phyloP scores from a whole-genome alignment of 805 yeast species.

The Suhomyces kilbournensis region DNA sequence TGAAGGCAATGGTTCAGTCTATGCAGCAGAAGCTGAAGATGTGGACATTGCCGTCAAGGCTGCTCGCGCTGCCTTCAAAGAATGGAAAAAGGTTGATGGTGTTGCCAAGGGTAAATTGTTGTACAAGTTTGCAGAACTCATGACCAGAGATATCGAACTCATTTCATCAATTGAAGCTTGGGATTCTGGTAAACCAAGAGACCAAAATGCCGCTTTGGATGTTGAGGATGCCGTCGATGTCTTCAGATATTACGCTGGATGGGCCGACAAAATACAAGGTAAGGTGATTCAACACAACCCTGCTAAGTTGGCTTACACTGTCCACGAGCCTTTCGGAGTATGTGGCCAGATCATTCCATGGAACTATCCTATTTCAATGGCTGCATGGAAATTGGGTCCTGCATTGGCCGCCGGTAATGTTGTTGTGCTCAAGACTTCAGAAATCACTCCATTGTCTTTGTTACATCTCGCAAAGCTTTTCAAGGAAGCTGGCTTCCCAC shows the following conservation, averaged over 20 bases:
- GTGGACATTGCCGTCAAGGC: slow-evolving; percentile 41
- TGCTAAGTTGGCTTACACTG: slow-evolving; percentile 59
- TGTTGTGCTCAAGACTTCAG: slow-evolving; percentile 70
- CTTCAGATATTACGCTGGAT: slow-evolving; percentile 56
- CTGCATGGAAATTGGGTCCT: slow-evolving; percentile 79
- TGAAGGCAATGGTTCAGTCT: slow-evolving; percentile 40
- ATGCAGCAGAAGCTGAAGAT: slow-evolving; percentile 41
- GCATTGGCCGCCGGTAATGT: slow-evolving; percentile 80
- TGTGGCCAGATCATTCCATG: slow-evolving; percentile 71
- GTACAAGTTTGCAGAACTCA: slow-evolving; percentile 34
- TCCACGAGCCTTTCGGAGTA: slow-evolving; percentile 64
- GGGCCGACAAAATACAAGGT: slow-evolving; percentile 59
- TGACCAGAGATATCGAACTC: slow-evolving; percentile 32
- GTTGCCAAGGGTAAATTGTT: slow-evolving; percentile 38
- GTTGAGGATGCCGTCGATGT: slow-evolving; percentile 45
- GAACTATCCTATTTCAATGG: slow-evolving; percentile 69
- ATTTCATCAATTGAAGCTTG: slow-evolving; percentile 42
- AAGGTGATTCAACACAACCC: slow-evolving; percentile 41
- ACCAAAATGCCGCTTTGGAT: slow-evolving; percentile 48
- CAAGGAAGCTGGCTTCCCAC: slow-evolving; percentile 68
- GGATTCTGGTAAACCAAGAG: slow-evolving; percentile 48
- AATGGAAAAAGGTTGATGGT: slow-evolving; percentile 48
- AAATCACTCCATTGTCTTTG: slow-evolving; percentile 70
- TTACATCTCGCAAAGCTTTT: slow-evolving; percentile 58
- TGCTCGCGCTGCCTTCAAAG: slow-evolving; percentile 37